Base-by-base conservation (phyloP, 345 rosid genomes). In the Eucalyptus marginata region DNA sequence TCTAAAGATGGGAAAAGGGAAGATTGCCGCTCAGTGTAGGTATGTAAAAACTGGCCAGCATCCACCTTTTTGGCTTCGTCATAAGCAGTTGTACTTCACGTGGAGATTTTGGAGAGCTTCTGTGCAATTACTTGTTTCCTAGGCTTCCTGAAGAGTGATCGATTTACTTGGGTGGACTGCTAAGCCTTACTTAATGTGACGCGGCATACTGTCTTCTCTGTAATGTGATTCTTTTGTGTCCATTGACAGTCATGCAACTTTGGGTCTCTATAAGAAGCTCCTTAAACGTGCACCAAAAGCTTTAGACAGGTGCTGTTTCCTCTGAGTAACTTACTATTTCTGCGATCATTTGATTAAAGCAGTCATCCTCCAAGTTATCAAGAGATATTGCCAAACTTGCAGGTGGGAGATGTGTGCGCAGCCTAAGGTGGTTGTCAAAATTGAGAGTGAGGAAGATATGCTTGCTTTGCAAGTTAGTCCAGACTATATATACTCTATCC, bases 1-100 rank as follows among this genome's bases (percentile, higher is more conserved):
- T 93, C 97, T 98, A 86, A 98, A 96, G 94, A 98, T 97, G 99
- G 99, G 99, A 86, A 98, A 98, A 92, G 99, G 99, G 80, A 98
- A 98, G 95, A 96, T 97, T 93, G 99, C 99, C 20, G 99, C 99
- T 56, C 99, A 98, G 85, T 98, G 99, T 97, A 96, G 99, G 99
- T 97, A 88, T 22, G 44, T 22, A 20, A 40, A 40, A 40, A 40
- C 84, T 76, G 84, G 49, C 47, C 44, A 22, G 11, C 36, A 50
- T 31, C 84, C 62, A 36, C 20, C 27, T 43, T 24, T 66, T 76
- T 76, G 83, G 83, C 47, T 40, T 76, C 9, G 24, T 40, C 83
- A 36, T 76, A 36, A 40, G 47, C 29, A 7, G 47, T n/a, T 76
- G 83, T 27, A 40, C 29, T 76, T 76, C 29, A 20, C 3, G 15